phyloP scores from a whole-genome alignment of 352 stramenopile species.

The Globisporangium paroecandrum region DNA sequence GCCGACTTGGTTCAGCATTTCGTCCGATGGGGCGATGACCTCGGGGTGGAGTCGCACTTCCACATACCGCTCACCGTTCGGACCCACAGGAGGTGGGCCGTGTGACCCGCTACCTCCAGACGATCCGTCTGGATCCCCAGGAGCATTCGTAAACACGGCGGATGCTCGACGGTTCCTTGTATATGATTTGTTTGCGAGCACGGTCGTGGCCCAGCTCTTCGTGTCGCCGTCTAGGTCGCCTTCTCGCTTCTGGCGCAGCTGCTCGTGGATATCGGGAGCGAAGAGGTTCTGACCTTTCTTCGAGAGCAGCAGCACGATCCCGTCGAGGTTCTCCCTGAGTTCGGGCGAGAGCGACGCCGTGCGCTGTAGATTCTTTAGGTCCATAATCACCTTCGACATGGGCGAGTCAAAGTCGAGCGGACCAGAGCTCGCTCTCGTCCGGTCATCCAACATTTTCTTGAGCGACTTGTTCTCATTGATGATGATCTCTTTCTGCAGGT shows the following conservation, averaged over 20 bases:
- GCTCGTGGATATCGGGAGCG: constrained; percentile 75
- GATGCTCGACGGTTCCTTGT: constrained; percentile 61
- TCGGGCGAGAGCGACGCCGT: constrained; percentile 56
- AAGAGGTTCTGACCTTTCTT: constrained; percentile 82
- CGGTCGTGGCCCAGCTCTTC: constrained; percentile 74
- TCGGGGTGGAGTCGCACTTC: constrained; percentile 62
- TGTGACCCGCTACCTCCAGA: constrained; percentile 14
- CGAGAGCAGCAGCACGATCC: constrained; percentile 70
- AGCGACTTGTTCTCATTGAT: constrained; percentile 83
- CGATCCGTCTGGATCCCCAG: constrained; percentile 12
- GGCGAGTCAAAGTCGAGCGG: constrained; percentile 77
- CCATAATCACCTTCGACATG: constrained; percentile 74
- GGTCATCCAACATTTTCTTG: constrained; percentile 79
- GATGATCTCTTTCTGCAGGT: constrained; percentile 77
- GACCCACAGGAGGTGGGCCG: constrained; percentile 1
- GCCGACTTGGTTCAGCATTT: constrained; percentile 61
- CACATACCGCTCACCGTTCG: constrained; percentile 27
- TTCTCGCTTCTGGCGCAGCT: constrained; percentile 71
- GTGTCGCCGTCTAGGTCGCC: constrained; percentile 71
- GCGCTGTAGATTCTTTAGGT: constrained; percentile 71
- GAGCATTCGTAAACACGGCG: constrained; percentile 33
- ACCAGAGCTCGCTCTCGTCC: constrained; percentile 26
- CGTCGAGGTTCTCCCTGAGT: constrained; percentile 66
- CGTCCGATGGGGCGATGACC: constrained; percentile 48
- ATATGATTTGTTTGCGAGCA: constrained; percentile 77